Conservation (phyloP, 305 asterid genomes). For the Fraxinus paxiana region DNA sequence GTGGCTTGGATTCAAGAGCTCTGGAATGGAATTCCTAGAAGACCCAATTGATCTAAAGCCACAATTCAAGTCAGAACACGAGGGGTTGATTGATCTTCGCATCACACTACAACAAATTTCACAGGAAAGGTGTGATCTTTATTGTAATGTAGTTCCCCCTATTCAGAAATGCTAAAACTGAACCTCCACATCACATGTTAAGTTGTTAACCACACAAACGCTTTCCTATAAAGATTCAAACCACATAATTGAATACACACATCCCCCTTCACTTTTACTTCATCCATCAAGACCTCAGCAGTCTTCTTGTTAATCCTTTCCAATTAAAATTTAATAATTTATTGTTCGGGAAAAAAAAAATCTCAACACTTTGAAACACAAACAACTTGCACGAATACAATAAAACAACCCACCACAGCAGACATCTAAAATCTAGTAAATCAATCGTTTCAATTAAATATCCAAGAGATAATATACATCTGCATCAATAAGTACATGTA, state of each 20-base stretch:
- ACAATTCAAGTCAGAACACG: background rate
- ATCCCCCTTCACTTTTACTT: background rate
- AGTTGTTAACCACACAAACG: conserved; percentile 4
- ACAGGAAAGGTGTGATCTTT: conserved; percentile 7
- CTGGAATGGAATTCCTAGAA: conserved; percentile 12
- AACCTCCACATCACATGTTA: background rate
- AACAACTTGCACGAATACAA: background rate
- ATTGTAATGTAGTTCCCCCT: background rate
- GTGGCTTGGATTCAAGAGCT: background rate
- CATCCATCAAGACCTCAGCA: conserved; percentile 5
- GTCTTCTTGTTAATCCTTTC: conserved; percentile 3
- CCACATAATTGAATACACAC: background rate
- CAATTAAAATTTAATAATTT: background rate
- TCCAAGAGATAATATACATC: conserved; percentile 1
- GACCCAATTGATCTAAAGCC: background rate
- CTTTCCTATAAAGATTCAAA: background rate
- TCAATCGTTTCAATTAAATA: conserved; percentile 18
- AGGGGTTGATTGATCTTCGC: background rate
- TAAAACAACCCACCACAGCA: background rate
- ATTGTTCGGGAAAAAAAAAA: background rate
- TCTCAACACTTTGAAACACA: conserved; percentile 3
- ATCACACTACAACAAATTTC: background rate
- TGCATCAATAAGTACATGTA: background rate
- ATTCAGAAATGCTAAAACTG: background rate
- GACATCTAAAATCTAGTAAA: conserved; percentile 16